Percentiles rank a stretch among this genome's conserved stretches.
Conservation (phyloP, 495 filamentous ascomycete genomes). For the Lentithecium fluviatile region DNA sequence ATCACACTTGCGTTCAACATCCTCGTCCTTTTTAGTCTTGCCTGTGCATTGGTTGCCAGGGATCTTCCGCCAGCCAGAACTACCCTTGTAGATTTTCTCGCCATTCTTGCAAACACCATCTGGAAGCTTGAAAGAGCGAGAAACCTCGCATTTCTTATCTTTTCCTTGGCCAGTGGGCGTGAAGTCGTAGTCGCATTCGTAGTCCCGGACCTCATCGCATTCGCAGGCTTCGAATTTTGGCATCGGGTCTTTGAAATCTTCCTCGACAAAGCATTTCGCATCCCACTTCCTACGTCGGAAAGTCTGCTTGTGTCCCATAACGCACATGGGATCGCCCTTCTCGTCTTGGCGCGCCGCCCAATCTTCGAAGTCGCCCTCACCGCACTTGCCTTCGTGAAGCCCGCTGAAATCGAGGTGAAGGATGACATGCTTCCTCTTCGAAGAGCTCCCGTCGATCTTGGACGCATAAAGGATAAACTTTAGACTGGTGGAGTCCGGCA, state of each 20-base stretch:
- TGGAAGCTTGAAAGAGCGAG: conserved; percentile 51
- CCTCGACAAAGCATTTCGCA: conserved; percentile 81
- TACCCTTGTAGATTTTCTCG: conserved; percentile 71
- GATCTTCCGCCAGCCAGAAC: conserved; percentile 87
- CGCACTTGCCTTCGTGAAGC: conserved; percentile 78
- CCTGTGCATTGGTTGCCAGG: conserved; percentile 82
- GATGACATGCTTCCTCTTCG: conserved; percentile 55
- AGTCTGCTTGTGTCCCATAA: conserved; percentile 92
- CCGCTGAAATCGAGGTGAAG: conserved; percentile 79
- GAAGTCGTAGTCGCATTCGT: conserved; percentile 94
- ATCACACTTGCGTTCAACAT: conserved; percentile 57
- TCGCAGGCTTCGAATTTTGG: conserved; percentile 68
- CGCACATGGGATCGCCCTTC: conserved; percentile 74
- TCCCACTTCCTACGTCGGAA: conserved; percentile 79
- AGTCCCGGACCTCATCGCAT: conserved; percentile 72
- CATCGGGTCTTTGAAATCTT: conserved; percentile 73
- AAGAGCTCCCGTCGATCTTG: conserved; percentile 41
- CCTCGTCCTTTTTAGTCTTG: conserved; percentile 56
- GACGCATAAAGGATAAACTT: conserved; percentile 75
- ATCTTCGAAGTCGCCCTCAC: conserved; percentile 74
- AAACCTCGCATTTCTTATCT: conserved; percentile 61
- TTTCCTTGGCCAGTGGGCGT: conserved; percentile 55
- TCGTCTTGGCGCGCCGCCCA: conserved; percentile 84
- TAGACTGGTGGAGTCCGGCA: conserved; percentile 82
- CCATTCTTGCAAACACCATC: conserved; percentile 65